phyloP scores from a whole-genome alignment of 768 basidiomycete species.

The Tephrocybe sp. region DNA sequence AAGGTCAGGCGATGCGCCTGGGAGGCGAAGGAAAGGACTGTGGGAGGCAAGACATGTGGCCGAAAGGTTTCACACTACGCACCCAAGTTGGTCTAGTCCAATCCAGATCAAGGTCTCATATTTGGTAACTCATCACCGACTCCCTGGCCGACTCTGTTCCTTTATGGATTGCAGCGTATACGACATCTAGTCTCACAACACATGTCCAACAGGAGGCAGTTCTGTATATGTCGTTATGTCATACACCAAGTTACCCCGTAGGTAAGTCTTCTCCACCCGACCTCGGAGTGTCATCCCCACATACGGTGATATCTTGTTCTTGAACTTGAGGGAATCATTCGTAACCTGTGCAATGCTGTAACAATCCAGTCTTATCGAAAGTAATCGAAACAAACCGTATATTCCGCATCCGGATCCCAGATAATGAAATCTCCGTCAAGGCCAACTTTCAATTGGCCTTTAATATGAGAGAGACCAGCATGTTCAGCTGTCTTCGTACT shows the following conservation, averaged over 20 bases:
- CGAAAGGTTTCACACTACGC: slow-evolving; percentile 11
- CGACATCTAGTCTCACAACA: slow-evolving; percentile 26
- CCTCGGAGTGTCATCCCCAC: slow-evolving; percentile 72
- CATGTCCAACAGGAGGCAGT: slow-evolving; percentile 33
- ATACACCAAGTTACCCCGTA: slow-evolving; percentile 76
- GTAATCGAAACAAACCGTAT: slow-evolving; percentile 29
- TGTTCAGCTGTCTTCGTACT: slow-evolving; percentile 73
- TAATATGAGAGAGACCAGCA: slow-evolving; percentile 64
- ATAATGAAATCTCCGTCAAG: slow-evolving; percentile 85
- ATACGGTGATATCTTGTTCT: slow-evolving; percentile 93
- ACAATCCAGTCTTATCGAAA: not conserved
- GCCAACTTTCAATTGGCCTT: slow-evolving; percentile 73
- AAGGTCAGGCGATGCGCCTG: not conserved
- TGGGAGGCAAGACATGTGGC: slow-evolving; percentile 11
- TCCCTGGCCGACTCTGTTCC: not conserved
- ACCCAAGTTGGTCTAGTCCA: not conserved
- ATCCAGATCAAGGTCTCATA: not conserved
- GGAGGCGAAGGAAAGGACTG: not conserved
- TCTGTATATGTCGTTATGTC: slow-evolving; percentile 30
- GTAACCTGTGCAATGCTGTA: slow-evolving; percentile 52
- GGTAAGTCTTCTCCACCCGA: slow-evolving; percentile 69
- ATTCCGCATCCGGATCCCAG: slow-evolving; percentile 66
- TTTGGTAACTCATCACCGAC: slow-evolving; percentile 1
- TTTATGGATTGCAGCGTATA: no score
- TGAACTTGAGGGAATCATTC: slow-evolving; percentile 74